Percentiles rank a stretch among this genome's conserved stretches.
phyloP scores from a whole-genome alignment of 306 rosid species.

The Calophaca sinica region DNA sequence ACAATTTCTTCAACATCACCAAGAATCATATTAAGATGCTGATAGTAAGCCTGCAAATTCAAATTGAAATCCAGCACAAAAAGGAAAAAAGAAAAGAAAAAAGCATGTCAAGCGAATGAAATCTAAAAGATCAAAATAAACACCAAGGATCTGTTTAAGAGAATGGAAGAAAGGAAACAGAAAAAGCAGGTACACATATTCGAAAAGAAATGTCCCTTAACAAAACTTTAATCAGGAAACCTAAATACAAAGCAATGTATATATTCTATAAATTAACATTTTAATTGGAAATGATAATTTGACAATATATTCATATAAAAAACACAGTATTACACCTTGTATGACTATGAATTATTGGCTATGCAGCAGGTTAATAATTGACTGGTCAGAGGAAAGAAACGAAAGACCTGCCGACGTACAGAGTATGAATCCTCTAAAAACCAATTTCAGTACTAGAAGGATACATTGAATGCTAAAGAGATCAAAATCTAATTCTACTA shows the following conservation, averaged over 20 bases:
- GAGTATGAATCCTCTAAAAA: constrained; percentile 1
- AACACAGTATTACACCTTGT: not conserved
- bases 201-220: constrained; percentile 1
- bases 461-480: too few relatives aligned
- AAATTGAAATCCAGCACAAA: constrained; percentile 32
- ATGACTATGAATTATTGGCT: constrained; percentile 7
- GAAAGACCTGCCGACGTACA: not conserved
- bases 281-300: not conserved
- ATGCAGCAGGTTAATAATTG: not conserved
- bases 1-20: constrained; percentile 98
- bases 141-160: not conserved
- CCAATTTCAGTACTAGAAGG: too few relatives aligned
- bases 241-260: not conserved
- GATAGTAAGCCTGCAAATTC: constrained; percentile 93
- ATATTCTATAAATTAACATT: constrained; percentile 9
- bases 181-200: not conserved
- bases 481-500: not conserved
- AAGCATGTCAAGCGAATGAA: not conserved
- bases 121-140: constrained; percentile 18
- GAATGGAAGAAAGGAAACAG: not conserved
- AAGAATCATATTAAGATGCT: constrained; percentile 99
- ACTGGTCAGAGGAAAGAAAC: not conserved
- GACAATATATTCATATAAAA: not conserved
- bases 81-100: not conserved
- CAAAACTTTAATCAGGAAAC: not conserved